phyloP scores from a whole-genome alignment of 768 basidiomycete species.

The Leucocoprinus leucothites region DNA sequence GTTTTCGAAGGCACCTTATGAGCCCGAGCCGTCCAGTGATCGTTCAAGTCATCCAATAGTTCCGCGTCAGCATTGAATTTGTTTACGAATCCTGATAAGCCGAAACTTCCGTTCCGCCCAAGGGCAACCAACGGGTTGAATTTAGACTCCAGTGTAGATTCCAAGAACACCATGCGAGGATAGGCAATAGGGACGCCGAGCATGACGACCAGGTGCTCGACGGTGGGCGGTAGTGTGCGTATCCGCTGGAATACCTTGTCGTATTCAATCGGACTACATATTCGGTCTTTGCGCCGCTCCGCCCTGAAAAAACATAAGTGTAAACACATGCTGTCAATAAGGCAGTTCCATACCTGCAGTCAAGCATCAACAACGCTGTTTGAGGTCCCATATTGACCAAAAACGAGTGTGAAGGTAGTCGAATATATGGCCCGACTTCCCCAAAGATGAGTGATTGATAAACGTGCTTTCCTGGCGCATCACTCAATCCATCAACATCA shows the following conservation, averaged over 20 bases:
- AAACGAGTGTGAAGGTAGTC: slow-evolving; percentile 79
- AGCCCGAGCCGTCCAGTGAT: slow-evolving; percentile 84
- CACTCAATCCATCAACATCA: slow-evolving; percentile 71
- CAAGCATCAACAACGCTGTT: slow-evolving; percentile 69
- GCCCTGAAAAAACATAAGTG: slow-evolving; percentile 45
- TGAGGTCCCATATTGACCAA: slow-evolving; percentile 79
- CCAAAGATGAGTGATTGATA: slow-evolving; percentile 77
- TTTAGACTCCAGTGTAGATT: slow-evolving; percentile 72
- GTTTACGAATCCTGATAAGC: slow-evolving; percentile 78
- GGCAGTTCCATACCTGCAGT: slow-evolving; percentile 62
- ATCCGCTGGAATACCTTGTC: slow-evolving; percentile 66
- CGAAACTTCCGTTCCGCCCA: slow-evolving; percentile 62
- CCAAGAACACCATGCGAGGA: slow-evolving; percentile 90
- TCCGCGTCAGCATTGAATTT: slow-evolving; percentile 93
- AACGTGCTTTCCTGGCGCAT: slow-evolving; percentile 56
- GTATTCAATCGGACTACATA: slow-evolving; percentile 78
- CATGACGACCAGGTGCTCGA: slow-evolving; percentile 84
- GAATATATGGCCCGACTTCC: slow-evolving; percentile 71
- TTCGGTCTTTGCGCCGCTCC: slow-evolving; percentile 78
- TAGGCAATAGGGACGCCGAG: slow-evolving; percentile 85
- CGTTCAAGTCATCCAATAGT: slow-evolving; percentile 91
- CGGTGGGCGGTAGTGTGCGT: slow-evolving; percentile 50
- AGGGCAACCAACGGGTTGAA: slow-evolving; percentile 82
- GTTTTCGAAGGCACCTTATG: slow-evolving; percentile 55
- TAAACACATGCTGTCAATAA: not conserved